Evolutionary conservation across 768 basidiomycete species (phyloP), one percentile per base, ranked within the genome.

Genomic region (Paxillus ammoniavirescens): DNA sequence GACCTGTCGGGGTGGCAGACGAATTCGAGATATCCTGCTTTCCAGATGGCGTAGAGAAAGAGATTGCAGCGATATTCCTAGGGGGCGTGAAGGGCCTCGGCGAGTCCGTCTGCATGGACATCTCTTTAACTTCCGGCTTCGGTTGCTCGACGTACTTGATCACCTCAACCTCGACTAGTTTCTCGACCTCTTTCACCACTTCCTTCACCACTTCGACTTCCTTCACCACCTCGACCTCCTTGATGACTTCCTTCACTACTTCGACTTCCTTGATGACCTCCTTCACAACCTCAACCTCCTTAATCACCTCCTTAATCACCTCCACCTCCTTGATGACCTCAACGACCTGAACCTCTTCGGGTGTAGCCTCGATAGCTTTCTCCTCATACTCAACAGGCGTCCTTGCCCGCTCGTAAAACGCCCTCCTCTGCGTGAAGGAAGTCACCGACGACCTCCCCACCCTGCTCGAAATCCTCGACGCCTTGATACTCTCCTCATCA

Each of bases 61-160:
- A 53, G 36, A 58, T 35, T 4, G 70, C 63, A 15, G 65, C 51
- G 8, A 72, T 59, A 10, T 68, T 55, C 21, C 72, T 68, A 0
- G 68, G 53, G 5, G 75, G 71, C n/a, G 68, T 57, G 18, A 61
- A 47, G 14, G 71, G 70, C 37, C 62, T 53, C 21, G 71, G 65
- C 47, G 79, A 78, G 56, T 93, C 91, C 1, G 91, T 93, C 72
- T 93, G 91, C 33, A 86, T 83, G 3, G 84, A 87, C 55, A 83
- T 88, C 60, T 93, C 91, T 64, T 76, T 84, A 31, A 82, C 71
- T 60, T 89, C 84, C 0, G 83, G 82, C 65, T 83, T 88, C 10
- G 81, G 82, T 17, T 69, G 69, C 8, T 69, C 68, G 10, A 61
- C 28, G 18, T 60, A 61, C 41, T 61, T 61, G 52, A 53, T 54